Evolutionary conservation across 2,329 filamentous ascomycete species (phyloP).

Genomic region (Gyromitra esculenta): DNA sequence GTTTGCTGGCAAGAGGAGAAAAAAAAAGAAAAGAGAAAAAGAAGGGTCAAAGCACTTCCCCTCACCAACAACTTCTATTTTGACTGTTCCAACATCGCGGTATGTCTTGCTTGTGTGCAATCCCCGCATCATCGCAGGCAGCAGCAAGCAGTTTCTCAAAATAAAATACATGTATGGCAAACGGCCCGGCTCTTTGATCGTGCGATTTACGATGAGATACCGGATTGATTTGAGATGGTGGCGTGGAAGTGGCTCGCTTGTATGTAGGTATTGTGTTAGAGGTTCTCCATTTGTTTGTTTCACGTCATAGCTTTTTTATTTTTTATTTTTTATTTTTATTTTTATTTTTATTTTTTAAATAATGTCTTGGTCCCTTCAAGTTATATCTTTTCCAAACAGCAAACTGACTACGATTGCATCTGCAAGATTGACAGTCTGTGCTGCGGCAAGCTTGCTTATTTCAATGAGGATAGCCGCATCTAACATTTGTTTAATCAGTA

Average conservation of each 20-base stretch:
- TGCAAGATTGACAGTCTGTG: background rate
- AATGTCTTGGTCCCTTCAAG: background rate
- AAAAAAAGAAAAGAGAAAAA: no score
- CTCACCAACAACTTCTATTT: constrained; percentile 4
- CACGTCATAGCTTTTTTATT: background rate
- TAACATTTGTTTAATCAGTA: background rate
- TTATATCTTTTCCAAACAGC: background rate
- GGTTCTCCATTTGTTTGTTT: background rate
- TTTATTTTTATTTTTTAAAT: background rate
- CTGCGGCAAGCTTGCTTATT: background rate
- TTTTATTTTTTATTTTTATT: background rate
- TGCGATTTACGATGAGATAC: constrained; percentile 6
- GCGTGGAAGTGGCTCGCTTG: background rate
- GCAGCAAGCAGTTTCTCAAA: background rate
- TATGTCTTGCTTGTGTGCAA: background rate
- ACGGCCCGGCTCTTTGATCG: background rate
- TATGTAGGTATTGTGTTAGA: background rate
- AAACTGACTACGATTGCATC: background rate
- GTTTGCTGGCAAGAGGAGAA: background rate
- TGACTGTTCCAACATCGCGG: background rate
- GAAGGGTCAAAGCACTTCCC: constrained; percentile 1
- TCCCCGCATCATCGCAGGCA: background rate
- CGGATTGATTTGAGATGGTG: background rate
- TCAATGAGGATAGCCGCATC: background rate
- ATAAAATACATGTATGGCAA: background rate